phyloP scores from a whole-genome alignment of 345 rosid genomes.

The Pistacia atlantica region DNA sequence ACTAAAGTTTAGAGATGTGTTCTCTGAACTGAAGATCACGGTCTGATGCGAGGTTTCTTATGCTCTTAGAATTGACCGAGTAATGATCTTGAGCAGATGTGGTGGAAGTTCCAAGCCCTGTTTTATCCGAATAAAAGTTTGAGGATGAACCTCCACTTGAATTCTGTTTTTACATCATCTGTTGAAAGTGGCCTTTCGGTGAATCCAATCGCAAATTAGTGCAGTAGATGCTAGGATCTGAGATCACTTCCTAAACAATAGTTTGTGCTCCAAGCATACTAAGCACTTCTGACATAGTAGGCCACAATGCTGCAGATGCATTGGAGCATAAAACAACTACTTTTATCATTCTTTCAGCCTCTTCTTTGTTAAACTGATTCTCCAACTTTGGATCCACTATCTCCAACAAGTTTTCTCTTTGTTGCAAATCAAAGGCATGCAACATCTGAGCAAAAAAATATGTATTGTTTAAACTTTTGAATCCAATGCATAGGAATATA shows the following conservation, averaged over 20 bases:
- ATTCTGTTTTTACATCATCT: neutral
- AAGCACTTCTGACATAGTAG: slow-evolving; percentile 34
- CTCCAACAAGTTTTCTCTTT: slow-evolving; percentile 15
- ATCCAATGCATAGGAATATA: too few relatives aligned
- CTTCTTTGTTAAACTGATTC: slow-evolving; percentile 20
- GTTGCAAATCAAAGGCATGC: slow-evolving; percentile 1
- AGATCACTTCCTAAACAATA: slow-evolving; percentile 16
- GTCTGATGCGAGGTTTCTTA: neutral
- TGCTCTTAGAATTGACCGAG: neutral
- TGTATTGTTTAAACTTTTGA: too few relatives aligned
- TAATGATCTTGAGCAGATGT: neutral
- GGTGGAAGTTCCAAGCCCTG: neutral
- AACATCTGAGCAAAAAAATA: neutral
- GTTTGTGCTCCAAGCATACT: neutral
- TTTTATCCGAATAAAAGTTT: neutral
- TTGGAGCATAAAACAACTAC: neutral
- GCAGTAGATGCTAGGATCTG: slow-evolving; percentile 31
- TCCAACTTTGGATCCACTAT: slow-evolving; percentile 15
- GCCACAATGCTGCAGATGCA: slow-evolving; percentile 25
- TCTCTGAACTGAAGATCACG: neutral
- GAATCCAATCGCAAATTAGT: slow-evolving; percentile 32
- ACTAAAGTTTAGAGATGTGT: too few relatives aligned
- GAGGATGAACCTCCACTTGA: neutral
- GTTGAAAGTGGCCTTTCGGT: neutral
- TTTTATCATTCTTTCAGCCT: slow-evolving; percentile 19